A percentile compares a stretch with the other conserved stretches of the same genome.
Evolutionary conservation across 2,329 filamentous ascomycete species (phyloP).

Genomic region (Fusarium albidum): DNA sequence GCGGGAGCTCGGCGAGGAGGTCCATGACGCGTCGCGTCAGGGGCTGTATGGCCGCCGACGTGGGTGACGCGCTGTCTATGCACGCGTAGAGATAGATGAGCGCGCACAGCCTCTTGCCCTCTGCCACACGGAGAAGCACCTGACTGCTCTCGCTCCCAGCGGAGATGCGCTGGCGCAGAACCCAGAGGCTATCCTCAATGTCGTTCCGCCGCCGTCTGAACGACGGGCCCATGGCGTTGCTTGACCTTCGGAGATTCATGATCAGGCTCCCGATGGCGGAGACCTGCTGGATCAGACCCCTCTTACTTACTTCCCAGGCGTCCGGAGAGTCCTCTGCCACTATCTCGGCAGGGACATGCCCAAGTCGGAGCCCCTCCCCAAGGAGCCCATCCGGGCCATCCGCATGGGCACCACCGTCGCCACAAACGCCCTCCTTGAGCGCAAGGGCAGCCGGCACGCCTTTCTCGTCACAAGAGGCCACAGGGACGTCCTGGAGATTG

Average conservation of each 20-base stretch:
- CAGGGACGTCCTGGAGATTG: constrained; percentile 74
- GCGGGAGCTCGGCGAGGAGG: constrained; percentile 1
- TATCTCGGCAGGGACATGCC: constrained; percentile 32
- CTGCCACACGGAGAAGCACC: constrained; percentile 2
- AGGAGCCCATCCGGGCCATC: constrained; percentile 64
- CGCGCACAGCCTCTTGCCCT: constrained; percentile 7
- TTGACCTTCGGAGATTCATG: neutral
- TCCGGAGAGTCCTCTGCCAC: constrained; percentile 15
- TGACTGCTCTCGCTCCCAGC: neutral
- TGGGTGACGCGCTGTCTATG: constrained; percentile 9
- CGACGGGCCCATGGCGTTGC: neutral
- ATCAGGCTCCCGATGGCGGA: constrained; percentile 11
- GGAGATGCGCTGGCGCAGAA: constrained; percentile 1
- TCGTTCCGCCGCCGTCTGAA: neutral
- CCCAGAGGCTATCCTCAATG: constrained; percentile 4
- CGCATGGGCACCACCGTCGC: constrained; percentile 82
- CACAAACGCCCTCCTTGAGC: constrained; percentile 72
- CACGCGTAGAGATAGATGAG: constrained; percentile 13
- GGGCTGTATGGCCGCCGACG: neutral
- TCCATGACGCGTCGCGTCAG: constrained; percentile 6
- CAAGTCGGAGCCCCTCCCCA: constrained; percentile 43
- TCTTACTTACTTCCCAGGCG: constrained; percentile 22
- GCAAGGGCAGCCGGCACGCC: constrained; percentile 75
- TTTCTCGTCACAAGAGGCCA: constrained; percentile 77
- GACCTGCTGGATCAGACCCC: constrained; percentile 11